Percentiles rank a stretch among this genome's conserved stretches.
Conservation (phyloP, 176 grass and related monocot genomes). For the Carex parvula region DNA sequence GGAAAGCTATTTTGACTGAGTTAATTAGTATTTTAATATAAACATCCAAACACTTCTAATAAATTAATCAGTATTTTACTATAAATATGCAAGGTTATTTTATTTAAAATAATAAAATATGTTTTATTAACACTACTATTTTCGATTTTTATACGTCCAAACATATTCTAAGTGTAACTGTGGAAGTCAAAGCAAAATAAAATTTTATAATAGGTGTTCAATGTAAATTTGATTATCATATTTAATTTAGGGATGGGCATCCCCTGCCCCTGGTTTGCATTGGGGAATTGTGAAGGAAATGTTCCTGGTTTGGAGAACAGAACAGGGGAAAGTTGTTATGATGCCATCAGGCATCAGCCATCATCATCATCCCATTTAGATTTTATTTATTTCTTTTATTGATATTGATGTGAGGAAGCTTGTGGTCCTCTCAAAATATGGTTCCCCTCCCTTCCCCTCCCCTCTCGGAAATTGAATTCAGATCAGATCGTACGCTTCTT, state of each 20-base stretch:
- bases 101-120: no score
- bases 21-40: neutral
- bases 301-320: neutral
- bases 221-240: neutral
- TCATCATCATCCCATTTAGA: neutral
- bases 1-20: neutral
- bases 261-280: neutral
- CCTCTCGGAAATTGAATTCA: slow-evolving; percentile 27
- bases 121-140: no score
- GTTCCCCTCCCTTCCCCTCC: neutral
- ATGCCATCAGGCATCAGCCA: neutral
- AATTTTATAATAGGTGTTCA: neutral
- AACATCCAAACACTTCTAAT: neutral
- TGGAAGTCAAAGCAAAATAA: neutral
- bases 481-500: slow-evolving; percentile 18
- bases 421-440: slow-evolving; percentile 2
- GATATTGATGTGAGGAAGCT: neutral
- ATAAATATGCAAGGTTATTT: neutral
- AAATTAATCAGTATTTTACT: neutral
- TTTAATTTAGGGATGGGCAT: neutral
- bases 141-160: neutral
- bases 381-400: neutral
- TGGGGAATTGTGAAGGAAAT: neutral
- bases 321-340: slow-evolving; percentile 52
- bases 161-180: neutral